phyloP scores from a whole-genome alignment of 495 filamentous ascomycete genomes.

The Podospora anserina region DNA sequence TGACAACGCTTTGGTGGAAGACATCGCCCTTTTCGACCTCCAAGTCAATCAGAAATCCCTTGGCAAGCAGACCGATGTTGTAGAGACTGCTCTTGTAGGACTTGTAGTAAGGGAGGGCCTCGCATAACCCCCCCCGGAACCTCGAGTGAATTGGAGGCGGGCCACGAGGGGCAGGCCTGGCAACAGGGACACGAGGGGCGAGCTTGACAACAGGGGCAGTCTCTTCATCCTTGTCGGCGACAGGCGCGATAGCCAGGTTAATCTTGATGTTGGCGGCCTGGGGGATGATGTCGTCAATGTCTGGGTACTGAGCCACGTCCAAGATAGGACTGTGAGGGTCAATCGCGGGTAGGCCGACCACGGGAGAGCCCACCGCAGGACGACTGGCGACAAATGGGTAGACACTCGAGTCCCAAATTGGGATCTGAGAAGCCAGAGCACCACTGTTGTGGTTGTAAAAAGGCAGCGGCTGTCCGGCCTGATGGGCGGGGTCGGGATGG shows the following conservation, averaged over 20 bases:
- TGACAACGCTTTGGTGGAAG: conserved; percentile 62
- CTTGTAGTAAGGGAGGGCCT: conserved; percentile 64
- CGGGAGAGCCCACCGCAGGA: too few species aligned
- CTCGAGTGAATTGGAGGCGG: neutral
- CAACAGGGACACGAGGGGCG: neutral
- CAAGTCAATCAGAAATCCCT: conserved; percentile 61
- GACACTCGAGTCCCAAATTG: too few species aligned
- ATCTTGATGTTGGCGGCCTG: neutral
- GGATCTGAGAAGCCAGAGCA: too few species aligned
- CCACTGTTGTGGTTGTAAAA: too few species aligned
- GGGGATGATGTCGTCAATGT: too few species aligned
- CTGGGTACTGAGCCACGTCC: too few species aligned
- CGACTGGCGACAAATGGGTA: too few species aligned
- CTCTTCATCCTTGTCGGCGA: neutral
- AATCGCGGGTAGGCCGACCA: too few species aligned
- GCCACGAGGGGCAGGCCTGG: neutral
- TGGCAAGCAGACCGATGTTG: conserved; percentile 41
- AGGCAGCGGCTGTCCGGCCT: too few species aligned
- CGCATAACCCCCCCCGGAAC: conserved; percentile 56
- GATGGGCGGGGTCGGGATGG: too few species aligned
- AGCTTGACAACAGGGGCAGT: too few species aligned
- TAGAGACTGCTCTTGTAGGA: conserved; percentile 61
- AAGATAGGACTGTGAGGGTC: too few species aligned
- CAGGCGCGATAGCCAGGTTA: neutral
- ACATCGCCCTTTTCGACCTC: conserved; percentile 55